These are phyloP conservation scores for Trichoderma breve DNA, from an alignment of 2,329 filamentous ascomycete genomes.

Conservation along the genomic window DNA sequence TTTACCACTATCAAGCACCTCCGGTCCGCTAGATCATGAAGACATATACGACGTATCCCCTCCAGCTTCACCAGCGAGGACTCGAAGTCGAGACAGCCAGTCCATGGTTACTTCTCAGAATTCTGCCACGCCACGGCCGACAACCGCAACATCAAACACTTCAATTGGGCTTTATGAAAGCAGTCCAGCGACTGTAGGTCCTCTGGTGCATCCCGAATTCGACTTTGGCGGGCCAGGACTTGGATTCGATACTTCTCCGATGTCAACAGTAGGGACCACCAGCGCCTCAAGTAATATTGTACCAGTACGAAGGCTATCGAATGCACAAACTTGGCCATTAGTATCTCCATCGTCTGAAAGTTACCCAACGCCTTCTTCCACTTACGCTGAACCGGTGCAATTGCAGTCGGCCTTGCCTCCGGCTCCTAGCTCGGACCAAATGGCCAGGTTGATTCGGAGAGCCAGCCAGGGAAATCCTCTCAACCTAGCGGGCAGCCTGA, in stretches of 20 bases:
- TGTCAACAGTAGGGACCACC: constrained; percentile 23
- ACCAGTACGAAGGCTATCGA: constrained; percentile 34
- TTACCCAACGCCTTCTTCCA: neutral
- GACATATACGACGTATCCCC: constrained; percentile 50
- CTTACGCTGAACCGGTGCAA: neutral
- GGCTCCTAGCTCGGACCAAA: constrained; percentile 40
- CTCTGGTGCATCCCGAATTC: neutral
- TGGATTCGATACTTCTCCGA: constrained; percentile 12
- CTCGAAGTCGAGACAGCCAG: neutral
- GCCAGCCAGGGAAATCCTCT: constrained; percentile 40
- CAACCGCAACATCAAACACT: neutral
- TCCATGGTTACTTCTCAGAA: constrained; percentile 23
- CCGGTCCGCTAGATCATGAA: constrained; percentile 27
- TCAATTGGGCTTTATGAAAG: neutral
- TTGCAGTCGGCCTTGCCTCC: constrained; percentile 37
- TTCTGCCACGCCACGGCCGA: neutral
- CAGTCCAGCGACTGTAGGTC: neutral
- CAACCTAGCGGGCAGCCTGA: constrained; percentile 42
- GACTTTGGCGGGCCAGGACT: neutral
- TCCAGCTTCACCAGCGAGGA: constrained; percentile 39
- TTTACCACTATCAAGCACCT: constrained; percentile 36
- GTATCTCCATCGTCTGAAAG: constrained; percentile 27
- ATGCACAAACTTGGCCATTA: constrained; percentile 48
- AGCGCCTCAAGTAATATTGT: constrained; percentile 19
- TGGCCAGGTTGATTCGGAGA: constrained; percentile 38